Conservation (phyloP, 2,329 filamentous ascomycete species). For the Monilinia fructicola region DNA sequence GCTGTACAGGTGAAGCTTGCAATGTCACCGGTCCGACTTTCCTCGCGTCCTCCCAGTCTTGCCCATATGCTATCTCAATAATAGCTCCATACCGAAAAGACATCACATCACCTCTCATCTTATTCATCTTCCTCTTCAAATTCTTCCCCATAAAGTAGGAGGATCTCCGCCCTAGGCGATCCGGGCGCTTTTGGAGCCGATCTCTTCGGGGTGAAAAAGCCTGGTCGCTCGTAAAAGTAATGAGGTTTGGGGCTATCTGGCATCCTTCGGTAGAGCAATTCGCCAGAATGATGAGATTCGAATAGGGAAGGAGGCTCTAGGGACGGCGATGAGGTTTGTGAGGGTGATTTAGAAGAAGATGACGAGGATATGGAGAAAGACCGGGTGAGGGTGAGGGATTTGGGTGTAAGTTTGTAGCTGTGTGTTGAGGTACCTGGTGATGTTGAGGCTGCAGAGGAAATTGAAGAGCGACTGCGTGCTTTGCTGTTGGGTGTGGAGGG, state of each 20-base stretch:
- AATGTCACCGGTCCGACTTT: background rate
- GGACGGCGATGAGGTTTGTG: slow-evolving; percentile 4
- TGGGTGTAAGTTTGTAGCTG: background rate
- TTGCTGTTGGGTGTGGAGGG: background rate
- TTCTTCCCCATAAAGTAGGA: background rate
- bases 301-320: background rate
- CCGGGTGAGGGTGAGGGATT: background rate
- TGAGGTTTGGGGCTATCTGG: slow-evolving; percentile 11
- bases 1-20: no score
- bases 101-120: background rate
- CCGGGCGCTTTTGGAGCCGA: background rate
- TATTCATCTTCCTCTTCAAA: background rate
- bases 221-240: slow-evolving; percentile 14
- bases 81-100: no score
- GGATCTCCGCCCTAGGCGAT: background rate
- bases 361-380: slow-evolving; percentile 6
- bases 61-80: background rate
- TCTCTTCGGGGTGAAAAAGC: slow-evolving; percentile 6
- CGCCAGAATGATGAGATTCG: background rate
- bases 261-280: background rate
- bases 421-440: background rate
- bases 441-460: background rate
- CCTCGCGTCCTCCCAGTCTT: background rate
- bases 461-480: background rate
- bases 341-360: background rate